Evolutionary conservation across 805 yeast species (phyloP).

Genomic region (Yamadazyma sp.): DNA sequence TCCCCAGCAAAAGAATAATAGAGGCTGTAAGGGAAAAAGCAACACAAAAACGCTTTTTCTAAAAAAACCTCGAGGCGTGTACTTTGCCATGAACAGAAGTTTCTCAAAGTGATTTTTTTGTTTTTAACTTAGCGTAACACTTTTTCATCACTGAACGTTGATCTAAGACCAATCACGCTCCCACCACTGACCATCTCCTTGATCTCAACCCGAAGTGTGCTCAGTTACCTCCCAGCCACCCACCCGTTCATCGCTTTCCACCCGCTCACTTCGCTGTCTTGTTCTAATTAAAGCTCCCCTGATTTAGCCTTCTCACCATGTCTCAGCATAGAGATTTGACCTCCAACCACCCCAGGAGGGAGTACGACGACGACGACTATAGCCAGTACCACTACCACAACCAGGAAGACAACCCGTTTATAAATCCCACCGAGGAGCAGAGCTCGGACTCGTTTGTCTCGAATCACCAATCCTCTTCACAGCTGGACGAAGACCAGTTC

Average conservation of each 20-base stretch:
- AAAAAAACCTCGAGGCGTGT: slow-evolving; percentile 6
- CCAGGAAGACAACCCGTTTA: slow-evolving; percentile 16
- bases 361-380: slow-evolving; percentile 14
- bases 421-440: slow-evolving; percentile 18
- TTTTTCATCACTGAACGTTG: slow-evolving; percentile 5
- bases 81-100: neutral
- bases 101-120: slow-evolving; percentile 4
- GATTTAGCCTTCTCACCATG: too few species aligned
- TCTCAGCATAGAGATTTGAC: slow-evolving; percentile 33
- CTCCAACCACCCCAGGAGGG: slow-evolving; percentile 21
- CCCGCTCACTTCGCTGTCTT: slow-evolving; percentile 1
- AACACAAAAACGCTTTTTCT: slow-evolving; percentile 10
- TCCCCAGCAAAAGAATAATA: slow-evolving; percentile 12
- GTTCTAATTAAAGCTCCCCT: slow-evolving; percentile 1
- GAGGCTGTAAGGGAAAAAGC: slow-evolving; percentile 10
- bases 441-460: slow-evolving; percentile 16
- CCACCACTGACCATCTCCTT: too few species aligned
- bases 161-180: too few species aligned
- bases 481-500: slow-evolving; percentile 19
- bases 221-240: neutral
- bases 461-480: slow-evolving; percentile 17
- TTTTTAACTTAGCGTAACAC: slow-evolving; percentile 6
- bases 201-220: too few species aligned
- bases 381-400: slow-evolving; percentile 10
- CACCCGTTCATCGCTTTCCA: neutral